Percentiles rank a stretch among this genome's conserved stretches.
Evolutionary conservation across 768 basidiomycete species (phyloP).

Genomic region (Gloeostereum incarnatum): DNA sequence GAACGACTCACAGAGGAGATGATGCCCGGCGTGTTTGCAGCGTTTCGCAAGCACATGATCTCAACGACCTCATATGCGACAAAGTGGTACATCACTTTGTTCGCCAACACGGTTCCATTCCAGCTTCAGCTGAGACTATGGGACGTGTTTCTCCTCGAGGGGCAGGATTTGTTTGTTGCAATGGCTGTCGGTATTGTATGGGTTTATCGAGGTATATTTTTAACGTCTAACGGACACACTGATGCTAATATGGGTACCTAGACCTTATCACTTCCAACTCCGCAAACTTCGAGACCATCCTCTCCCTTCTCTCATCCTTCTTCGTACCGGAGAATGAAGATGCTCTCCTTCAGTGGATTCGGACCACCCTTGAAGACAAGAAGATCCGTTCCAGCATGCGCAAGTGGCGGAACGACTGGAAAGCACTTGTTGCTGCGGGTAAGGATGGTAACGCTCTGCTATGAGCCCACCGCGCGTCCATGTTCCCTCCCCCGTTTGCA

Average conservation of each 20-base stretch:
- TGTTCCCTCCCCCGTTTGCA: not conserved
- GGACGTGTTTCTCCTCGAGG: slow-evolving; percentile 91
- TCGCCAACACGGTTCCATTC: slow-evolving; percentile 92
- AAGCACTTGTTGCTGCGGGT: slow-evolving; percentile 52
- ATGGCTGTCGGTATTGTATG: slow-evolving; percentile 85
- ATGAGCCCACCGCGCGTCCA: slow-evolving; percentile 18
- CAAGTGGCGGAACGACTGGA: slow-evolving; percentile 79
- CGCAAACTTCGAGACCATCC: slow-evolving; percentile 86
- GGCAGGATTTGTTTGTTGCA: slow-evolving; percentile 80
- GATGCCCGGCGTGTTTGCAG: slow-evolving; percentile 84
- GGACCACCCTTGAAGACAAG: slow-evolving; percentile 43
- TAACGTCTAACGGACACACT: not conserved
- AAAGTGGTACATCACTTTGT: slow-evolving; percentile 99
- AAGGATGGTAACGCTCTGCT: slow-evolving; percentile 53
- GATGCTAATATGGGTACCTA: slow-evolving; percentile 18
- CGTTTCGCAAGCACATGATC: slow-evolving; percentile 84
- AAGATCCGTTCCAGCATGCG: slow-evolving; percentile 64
- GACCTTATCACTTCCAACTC: slow-evolving; percentile 75
- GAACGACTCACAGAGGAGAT: slow-evolving; percentile 79
- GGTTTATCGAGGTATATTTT: slow-evolving; percentile 73
- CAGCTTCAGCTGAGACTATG: slow-evolving; percentile 90
- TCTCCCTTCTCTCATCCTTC: slow-evolving; percentile 88
- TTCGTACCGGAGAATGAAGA: slow-evolving; percentile 93
- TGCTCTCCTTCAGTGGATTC: slow-evolving; percentile 73
- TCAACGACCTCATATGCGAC: slow-evolving; percentile 94